Evolutionary conservation across 495 filamentous ascomycete species (phyloP).

Genomic region (Darksidea phi): DNA sequence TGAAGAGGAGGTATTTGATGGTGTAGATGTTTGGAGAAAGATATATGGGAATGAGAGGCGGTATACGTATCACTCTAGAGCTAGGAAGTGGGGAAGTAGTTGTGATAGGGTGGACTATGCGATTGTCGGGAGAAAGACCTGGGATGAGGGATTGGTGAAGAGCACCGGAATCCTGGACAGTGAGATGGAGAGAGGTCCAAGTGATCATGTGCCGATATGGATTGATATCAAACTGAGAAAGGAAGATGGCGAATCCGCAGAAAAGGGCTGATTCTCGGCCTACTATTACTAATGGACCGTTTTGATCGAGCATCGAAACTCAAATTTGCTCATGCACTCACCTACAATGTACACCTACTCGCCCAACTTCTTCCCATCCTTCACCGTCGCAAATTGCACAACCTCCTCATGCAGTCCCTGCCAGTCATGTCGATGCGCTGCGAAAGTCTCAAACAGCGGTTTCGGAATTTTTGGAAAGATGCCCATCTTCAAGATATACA

Average conservation of each 20-base stretch:
- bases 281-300: no score
- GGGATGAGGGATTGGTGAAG: constrained; percentile 17
- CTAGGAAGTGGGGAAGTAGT: constrained; percentile 36
- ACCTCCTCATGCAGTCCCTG: constrained; percentile 30
- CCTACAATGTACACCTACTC: no score
- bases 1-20: constrained; percentile 8
- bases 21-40: constrained; percentile 39
- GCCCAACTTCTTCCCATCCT: constrained; percentile 17
- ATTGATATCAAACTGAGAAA: constrained; percentile 6
- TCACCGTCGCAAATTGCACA: constrained; percentile 11
- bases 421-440: constrained; percentile 40
- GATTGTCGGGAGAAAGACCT: constrained; percentile 32
- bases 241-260: no score
- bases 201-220: constrained; percentile 44
- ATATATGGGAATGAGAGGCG: constrained; percentile 34
- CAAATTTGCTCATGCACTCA: no score
- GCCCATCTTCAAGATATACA: constrained; percentile 47
- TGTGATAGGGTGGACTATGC: constrained; percentile 44
- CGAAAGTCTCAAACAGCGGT: constrained; percentile 46
- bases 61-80: constrained; percentile 43
- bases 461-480: constrained; percentile 47
- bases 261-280: no score
- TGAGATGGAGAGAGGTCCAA: constrained; percentile 38
- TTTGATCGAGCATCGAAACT: no score
- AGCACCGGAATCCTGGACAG: constrained; percentile 41